phyloP scores from a whole-genome alignment of 2,329 filamentous ascomycete species.

The Rhinocladiella mackenziei region DNA sequence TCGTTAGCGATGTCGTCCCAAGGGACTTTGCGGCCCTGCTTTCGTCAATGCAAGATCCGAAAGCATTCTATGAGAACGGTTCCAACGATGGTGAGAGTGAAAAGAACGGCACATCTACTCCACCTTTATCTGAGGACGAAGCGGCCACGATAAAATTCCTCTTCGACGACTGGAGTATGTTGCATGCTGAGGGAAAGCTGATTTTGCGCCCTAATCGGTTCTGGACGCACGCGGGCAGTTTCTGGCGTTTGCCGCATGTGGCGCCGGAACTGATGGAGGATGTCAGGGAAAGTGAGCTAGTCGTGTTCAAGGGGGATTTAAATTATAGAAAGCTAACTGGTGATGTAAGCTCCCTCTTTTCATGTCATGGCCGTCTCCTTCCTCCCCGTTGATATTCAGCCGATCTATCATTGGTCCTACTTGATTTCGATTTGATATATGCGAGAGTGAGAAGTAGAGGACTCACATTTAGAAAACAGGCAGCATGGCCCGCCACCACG shows the following conservation, averaged over 20 bases:
- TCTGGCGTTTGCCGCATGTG: conserved; percentile 74
- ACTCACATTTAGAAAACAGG: no score
- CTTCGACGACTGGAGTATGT: conserved; percentile 73
- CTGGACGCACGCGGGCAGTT: conserved; percentile 86
- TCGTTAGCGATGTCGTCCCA: conserved; percentile 91
- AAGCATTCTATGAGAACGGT: conserved; percentile 70
- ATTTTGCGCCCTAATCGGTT: conserved; percentile 79
- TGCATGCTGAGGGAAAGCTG: conserved; percentile 80
- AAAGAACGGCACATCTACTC: conserved; percentile 52
- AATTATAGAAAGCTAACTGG: conserved; percentile 92
- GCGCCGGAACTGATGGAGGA: conserved; percentile 69
- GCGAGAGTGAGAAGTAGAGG: no score
- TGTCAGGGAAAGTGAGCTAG: conserved; percentile 75
- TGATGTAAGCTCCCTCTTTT: conserved; percentile 56
- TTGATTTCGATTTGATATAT: no score
- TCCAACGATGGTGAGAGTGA: conserved; percentile 61
- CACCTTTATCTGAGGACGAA: conserved; percentile 64
- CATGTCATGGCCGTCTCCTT: not conserved
- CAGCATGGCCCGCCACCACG: conserved; percentile 79
- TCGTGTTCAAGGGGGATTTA: conserved; percentile 94
- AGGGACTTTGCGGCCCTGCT: conserved; percentile 80
- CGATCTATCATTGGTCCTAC: no score
- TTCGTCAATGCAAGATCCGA: conserved; percentile 70
- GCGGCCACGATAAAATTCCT: conserved; percentile 66
- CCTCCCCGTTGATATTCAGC: not conserved